A percentile compares a stretch with the other conserved stretches of the same genome.
phyloP scores from a whole-genome alignment of 805 yeast species.

The Suhomyces sp. region DNA sequence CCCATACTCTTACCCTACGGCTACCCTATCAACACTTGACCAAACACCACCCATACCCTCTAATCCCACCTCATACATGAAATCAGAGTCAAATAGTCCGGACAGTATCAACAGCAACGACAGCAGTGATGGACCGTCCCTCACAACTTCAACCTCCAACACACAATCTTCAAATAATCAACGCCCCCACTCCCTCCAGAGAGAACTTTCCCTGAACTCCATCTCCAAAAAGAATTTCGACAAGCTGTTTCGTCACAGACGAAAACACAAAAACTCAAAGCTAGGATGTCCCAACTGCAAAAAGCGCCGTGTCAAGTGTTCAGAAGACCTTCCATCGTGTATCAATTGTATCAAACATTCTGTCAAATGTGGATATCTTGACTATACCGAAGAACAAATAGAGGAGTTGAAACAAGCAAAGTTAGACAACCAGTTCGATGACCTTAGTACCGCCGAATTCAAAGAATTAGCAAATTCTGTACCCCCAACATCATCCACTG shows the following conservation, averaged over 20 bases:
- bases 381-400: constrained; percentile 32
- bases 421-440: constrained; percentile 8
- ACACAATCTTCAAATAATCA: too few relatives aligned
- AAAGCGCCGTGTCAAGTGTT: constrained; percentile 49
- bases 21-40: too few relatives aligned
- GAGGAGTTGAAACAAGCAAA: constrained; percentile 25
- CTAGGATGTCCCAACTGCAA: constrained; percentile 52
- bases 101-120: constrained; percentile 1
- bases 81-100: not conserved
- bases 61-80: too few relatives aligned
- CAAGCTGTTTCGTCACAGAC: constrained; percentile 13
- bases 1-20: too few relatives aligned
- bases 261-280: constrained; percentile 29
- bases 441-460: constrained; percentile 5
- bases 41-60: too few relatives aligned
- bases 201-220: too few relatives aligned
- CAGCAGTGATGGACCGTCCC: not conserved
- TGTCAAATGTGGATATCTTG: constrained; percentile 39
- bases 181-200: too few relatives aligned
- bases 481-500: not conserved
- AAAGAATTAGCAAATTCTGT: too few relatives aligned
- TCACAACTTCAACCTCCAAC: not conserved
- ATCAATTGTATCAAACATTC: constrained; percentile 41
- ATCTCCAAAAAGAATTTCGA: not conserved
- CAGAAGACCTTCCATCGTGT: constrained; percentile 41